Evolutionary conservation across 805 yeast genomes (phyloP).

Genomic region (Pichia occidentalis): DNA sequence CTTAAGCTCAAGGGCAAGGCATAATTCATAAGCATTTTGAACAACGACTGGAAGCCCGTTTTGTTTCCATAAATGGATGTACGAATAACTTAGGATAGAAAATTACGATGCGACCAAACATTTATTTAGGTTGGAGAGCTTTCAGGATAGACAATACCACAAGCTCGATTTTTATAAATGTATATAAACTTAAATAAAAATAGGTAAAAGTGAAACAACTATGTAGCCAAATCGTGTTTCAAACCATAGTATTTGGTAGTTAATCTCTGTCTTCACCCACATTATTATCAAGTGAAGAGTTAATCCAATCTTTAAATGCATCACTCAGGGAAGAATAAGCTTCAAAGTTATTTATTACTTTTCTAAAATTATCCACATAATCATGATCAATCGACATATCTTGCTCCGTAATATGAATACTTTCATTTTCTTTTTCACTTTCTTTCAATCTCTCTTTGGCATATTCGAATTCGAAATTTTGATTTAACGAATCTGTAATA

Average conservation of each 20-base stretch:
- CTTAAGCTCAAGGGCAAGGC: slow-evolving; percentile 23
- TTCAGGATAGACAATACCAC: too few species aligned
- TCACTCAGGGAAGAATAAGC: slow-evolving; percentile 29
- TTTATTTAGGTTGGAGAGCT: too few species aligned
- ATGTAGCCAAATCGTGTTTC: too few species aligned
- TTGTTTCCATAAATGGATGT: too few species aligned
- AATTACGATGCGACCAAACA: too few species aligned
- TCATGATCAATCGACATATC: slow-evolving; percentile 22
- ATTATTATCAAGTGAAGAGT: slow-evolving; percentile 7
- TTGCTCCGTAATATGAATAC: slow-evolving; percentile 13
- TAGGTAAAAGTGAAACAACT: too few species aligned
- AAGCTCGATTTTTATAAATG: too few species aligned
- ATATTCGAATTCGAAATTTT: slow-evolving; percentile 30
- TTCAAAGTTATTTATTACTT: slow-evolving; percentile 31
- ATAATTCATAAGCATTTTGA: too few species aligned
- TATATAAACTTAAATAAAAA: too few species aligned
- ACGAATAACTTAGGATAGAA: too few species aligned
- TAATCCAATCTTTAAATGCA: slow-evolving; percentile 33
- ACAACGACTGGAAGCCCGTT: too few species aligned
- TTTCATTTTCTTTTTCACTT: slow-evolving; percentile 9
- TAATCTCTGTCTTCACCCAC: slow-evolving; percentile 1
- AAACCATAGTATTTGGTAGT: too few species aligned
- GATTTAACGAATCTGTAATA: slow-evolving; percentile 26
- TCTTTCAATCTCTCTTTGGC: slow-evolving; percentile 9
- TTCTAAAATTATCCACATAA: slow-evolving; percentile 29